Base-by-base conservation (phyloP, 257 asterid genomes). In the Primulina huaijiensis region DNA sequence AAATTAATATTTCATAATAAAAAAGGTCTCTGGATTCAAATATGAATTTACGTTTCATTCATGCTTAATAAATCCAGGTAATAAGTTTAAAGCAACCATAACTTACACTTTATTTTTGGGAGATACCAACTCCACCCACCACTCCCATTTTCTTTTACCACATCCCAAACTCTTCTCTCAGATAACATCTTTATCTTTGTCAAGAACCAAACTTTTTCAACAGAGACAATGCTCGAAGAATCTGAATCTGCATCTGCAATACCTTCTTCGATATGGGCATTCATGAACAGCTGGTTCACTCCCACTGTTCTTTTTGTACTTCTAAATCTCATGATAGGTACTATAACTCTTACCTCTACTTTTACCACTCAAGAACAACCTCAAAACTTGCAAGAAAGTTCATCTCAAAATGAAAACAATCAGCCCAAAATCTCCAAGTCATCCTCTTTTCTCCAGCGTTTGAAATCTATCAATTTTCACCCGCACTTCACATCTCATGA, bases 271-370 rank as follows among this genome's bases (percentile, higher is more conserved):
- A 38, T 87, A 71, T 86, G 96, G 94, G 80, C 87, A 17, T 83
- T 94, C 65, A 85, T 92, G 86, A 87, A 83, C 90, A 89, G 90
- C 80, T 92, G 92, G 93, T 84, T 92, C 72, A 87, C 98, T 60
- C 98, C 98, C 31, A 82, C 96, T 21, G 90, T 89, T 35, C 84
- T 92, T 46, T 92, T 92, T 63, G 81, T 89, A 23, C 88, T 92
- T 58, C 95, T 92, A 72, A 92, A 92, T 73, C 72, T 88, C 63
- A 81, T 88, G 90, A 92, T 92, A 27, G 95, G 82, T 65, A 89
- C 94, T 83, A 92, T 92, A 60, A 87, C 81, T 55, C 72, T 83
- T 69, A 92, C 92, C 63, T 87, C 97, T 3, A 17, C 90, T 0
- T 67, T 84, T 7, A 71, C 93, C 71, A 79, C 74, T 78, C 83